Evolutionary conservation across 805 yeast species (phyloP), one percentile per base, ranked within the genome.

Genomic region (Yamadazyma phyllophila): DNA sequence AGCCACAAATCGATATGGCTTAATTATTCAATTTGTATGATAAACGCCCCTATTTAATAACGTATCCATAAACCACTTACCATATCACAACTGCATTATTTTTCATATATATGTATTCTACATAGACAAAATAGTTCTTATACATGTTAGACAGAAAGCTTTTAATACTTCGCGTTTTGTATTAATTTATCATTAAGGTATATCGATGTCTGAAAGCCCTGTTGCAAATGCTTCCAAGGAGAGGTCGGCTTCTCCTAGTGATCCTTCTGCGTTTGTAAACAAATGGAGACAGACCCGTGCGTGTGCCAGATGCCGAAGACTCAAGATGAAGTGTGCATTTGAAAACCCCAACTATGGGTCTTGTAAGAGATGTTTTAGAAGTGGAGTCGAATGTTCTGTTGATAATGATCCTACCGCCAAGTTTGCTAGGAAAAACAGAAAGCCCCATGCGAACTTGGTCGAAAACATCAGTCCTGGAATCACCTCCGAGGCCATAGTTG

Each of bases 251-350:
- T 14, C 36, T n/a, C 36, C 43, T 3, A 33, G 14, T 24, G 45
- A 42, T 24, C 46, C 46, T 9, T 16, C 41, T 9, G 35, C 36
- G 6, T 76, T 76, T 58, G 66, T 77, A 5, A 60, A 56, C 27
- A 68, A 67, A 43, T 77, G 79, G 69, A 58, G 80, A 45, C 71
- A 74, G 45, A 51, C 67, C 26, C 61, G 78, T 41, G 81, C 82
- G 1, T 78, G 83, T 61, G 82, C 82, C 3, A 59, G 83, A 47
- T 78, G 83, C 50, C 78, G 76, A 47, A 55, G 82, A 26, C 61
- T 77, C 15, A 78, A 77, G 53, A 74, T 75, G 74, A 66, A 76
- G 52, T 78, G 83, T 58, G 69, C 71, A 2, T 78, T 69, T 54
- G 75, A 74, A 27, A 74, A 74, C 49, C 81, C 80, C 1, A 50